Conservation (phyloP, 1,284 basidiomycete genomes). For the Gomphus sp. region DNA sequence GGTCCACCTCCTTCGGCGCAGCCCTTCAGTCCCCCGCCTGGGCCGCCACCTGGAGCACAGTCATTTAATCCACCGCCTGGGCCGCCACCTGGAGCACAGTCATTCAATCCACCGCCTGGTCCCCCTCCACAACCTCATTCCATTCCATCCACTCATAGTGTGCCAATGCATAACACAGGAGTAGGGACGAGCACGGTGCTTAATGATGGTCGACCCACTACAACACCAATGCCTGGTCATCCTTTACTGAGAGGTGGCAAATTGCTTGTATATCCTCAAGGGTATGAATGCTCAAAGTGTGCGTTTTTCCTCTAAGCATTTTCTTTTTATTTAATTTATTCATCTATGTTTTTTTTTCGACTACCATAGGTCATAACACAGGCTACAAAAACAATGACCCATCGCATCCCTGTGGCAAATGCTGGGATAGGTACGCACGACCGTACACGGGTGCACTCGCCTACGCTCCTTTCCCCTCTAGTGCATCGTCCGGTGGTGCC, state of each 20-base stretch:
- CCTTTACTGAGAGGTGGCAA: constrained; percentile 50
- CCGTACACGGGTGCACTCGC: constrained; percentile 49
- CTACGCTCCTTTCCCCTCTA: constrained; percentile 40
- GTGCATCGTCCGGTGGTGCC: constrained; percentile 13
- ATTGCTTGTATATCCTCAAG: constrained; percentile 58
- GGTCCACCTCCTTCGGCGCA: constrained; percentile 11
- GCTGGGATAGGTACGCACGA: constrained; percentile 59
- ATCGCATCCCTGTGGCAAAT: constrained; percentile 52
- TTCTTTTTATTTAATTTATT: not conserved
- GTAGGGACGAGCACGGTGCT: not conserved
- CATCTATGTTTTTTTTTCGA: not conserved
- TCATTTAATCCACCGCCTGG: constrained; percentile 9
- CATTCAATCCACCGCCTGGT: constrained; percentile 11
- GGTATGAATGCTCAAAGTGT: constrained; percentile 57
- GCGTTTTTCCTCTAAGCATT: constrained; percentile 16
- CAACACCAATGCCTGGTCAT: constrained; percentile 50
- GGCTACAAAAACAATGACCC: constrained; percentile 66
- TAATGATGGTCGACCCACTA: constrained; percentile 49
- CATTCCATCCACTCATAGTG: constrained; percentile 2
- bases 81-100: constrained; percentile 9
- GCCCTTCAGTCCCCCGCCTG: not conserved
- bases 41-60: not conserved
- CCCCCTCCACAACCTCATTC: constrained; percentile 11
- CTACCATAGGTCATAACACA: constrained; percentile 48
- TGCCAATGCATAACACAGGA: not conserved